Evolutionary conservation across 73 alveolate species (phyloP), one percentile per base, ranked within the genome.

Genomic region (Paramecium caudatum): DNA sequence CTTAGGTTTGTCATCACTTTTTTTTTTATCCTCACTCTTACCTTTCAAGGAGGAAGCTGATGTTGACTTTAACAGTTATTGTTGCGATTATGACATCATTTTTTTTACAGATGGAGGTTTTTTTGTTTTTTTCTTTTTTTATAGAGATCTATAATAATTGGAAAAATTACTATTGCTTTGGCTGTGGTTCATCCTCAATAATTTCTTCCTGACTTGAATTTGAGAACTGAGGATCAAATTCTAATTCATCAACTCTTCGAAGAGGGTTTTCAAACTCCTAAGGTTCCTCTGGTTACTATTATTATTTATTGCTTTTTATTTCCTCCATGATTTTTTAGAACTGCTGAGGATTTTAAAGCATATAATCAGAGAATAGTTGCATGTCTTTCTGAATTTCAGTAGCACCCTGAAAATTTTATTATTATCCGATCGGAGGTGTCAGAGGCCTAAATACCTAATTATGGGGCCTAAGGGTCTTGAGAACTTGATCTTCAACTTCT

Each of bases 391-490:
- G 10, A 19, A 74, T 41, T 74, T 74, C 62, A 21, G 43, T 74
- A 3, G 25, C 34, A 8, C 32, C 50, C 34, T 19, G 16, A 32
- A 7, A 34, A 17, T 37, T 27, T 45, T 15, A 37, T 74, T 74
- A 10, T 43, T 74, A 74, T 74, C 88, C 88, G 9, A 74, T 74
- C 0, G 88, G 88, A 41, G 88, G 88, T 74, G 88, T 74, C 32
- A 74, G 32, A 15, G 88, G 88, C 21, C 88, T 5, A 45, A 74
- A 74, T 74, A 74, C 88, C 43, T 74, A 74, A 74, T 74, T 74
- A 39, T 74, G 88, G 17, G 88, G 88, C 21, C 88, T 74, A 5
- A 74, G 43, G 7, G 88, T 74, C 21, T 74, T 74, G 3, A 74
- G 13, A 0, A 74, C 62, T 43, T 74, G 43, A 74, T 74, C 88